Percentiles rank a stretch among this genome's conserved stretches.
Evolutionary conservation across 208 protist species (phyloP).

Genomic region (Trypanosoma caninum): DNA sequence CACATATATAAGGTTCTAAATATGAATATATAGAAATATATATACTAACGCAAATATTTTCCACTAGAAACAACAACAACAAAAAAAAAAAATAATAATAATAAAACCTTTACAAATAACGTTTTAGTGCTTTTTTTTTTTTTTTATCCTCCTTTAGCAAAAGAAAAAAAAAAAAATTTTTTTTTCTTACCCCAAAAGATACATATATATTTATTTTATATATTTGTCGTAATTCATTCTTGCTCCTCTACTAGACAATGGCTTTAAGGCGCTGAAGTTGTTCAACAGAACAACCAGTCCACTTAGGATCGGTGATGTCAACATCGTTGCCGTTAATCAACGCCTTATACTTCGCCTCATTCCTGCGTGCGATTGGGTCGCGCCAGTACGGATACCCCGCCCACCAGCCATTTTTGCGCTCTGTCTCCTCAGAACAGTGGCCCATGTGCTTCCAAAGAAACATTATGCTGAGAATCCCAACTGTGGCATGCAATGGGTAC

Average conservation of each 20-base stretch:
- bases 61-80: too few species aligned
- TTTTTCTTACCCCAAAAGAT: too few species aligned
- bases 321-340: constrained; percentile 87
- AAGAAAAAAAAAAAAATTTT: too few species aligned
- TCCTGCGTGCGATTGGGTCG: constrained; percentile 86
- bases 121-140: too few species aligned
- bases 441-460: constrained; percentile 84
- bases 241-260: constrained; percentile 37
- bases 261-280: constrained; percentile 62
- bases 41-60: too few species aligned
- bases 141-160: too few species aligned
- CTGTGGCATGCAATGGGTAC: constrained; percentile 65
- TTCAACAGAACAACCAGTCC: constrained; percentile 83
- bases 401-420: constrained; percentile 86
- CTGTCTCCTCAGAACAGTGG: constrained; percentile 89
- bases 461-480: constrained; percentile 65
- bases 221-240: background rate
- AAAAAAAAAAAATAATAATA: too few species aligned
- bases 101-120: too few species aligned
- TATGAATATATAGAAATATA: too few species aligned
- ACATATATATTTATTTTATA: too few species aligned
- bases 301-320: constrained; percentile 88
- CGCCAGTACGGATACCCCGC: constrained; percentile 91
- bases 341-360: constrained; percentile 83
- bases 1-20: too few species aligned